These are phyloP conservation scores for Viridothelium virens DNA, from an alignment of 495 filamentous ascomycete genomes.

Conservation along the genomic window DNA sequence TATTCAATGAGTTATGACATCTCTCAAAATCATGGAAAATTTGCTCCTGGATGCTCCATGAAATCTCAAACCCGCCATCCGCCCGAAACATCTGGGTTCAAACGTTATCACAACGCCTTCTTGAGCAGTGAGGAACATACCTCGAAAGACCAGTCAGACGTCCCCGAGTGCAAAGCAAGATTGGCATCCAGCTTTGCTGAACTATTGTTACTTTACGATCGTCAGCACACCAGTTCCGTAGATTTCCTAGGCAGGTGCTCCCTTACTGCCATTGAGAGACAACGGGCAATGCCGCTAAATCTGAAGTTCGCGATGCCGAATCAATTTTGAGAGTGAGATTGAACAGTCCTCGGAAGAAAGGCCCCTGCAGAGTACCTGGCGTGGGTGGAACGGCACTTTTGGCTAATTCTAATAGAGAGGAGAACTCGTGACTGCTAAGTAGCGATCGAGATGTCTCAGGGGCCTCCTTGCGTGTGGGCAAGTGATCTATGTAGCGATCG, in stretches of 20 bases:
- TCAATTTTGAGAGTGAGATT: not conserved
- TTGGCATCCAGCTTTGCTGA: not conserved
- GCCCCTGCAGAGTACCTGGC: not conserved
- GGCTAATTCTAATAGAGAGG: not conserved
- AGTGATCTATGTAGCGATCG: not conserved
- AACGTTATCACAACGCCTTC: not conserved
- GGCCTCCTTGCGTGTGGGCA: not conserved
- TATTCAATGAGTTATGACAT: not conserved
- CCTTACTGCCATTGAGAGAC: not conserved
- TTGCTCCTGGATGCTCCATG: not conserved
- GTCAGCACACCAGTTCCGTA: not conserved
- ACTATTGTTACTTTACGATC: not conserved
- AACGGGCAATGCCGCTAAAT: not conserved
- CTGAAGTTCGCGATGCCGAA: not conserved
- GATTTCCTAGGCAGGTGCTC: not conserved
- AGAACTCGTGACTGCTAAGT: not conserved
- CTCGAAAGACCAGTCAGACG: not conserved
- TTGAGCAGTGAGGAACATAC: not conserved
- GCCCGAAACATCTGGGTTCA: not conserved
- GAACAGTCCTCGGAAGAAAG: not conserved
- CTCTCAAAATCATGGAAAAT: not conserved
- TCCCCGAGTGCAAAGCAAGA: not conserved
- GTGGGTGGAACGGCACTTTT: not conserved
- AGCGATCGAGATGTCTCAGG: not conserved
- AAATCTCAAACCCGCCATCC: not conserved